Evolutionary conservation across 257 asterid species (phyloP).

Genomic region (Plantago ovata): DNA sequence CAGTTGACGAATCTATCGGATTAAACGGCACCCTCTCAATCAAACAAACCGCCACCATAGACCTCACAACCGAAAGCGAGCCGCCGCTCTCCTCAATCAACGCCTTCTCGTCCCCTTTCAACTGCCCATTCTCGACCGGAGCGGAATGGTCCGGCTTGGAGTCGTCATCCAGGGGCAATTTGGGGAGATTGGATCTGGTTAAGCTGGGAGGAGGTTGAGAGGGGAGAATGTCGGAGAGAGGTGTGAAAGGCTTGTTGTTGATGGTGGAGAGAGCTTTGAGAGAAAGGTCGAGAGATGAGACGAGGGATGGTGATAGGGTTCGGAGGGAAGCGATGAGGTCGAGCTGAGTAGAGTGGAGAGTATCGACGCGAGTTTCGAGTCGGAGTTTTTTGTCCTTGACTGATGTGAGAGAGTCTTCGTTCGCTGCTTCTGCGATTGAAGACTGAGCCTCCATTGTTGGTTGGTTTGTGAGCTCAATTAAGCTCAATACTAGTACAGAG

Average conservation of each 20-base stretch:
- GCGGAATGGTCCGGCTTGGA: constrained; percentile 27
- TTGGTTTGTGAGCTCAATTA: not conserved
- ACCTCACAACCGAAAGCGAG: constrained; percentile 64
- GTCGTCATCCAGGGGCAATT: constrained; percentile 28
- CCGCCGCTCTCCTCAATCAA: constrained; percentile 66
- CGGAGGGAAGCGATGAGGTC: constrained; percentile 85
- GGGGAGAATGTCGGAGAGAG: constrained; percentile 68
- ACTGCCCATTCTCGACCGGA: constrained; percentile 22
- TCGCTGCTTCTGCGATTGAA: constrained; percentile 28
- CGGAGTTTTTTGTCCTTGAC: constrained; percentile 58
- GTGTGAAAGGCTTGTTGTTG: constrained; percentile 55
- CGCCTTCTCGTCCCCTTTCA: constrained; percentile 25
- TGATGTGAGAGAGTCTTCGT: constrained; percentile 39
- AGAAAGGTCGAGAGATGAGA: constrained; percentile 83
- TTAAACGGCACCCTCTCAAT: constrained; percentile 74
- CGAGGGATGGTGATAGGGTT: constrained; percentile 74
- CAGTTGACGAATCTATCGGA: constrained; percentile 72
- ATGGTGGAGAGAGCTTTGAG: constrained; percentile 60
- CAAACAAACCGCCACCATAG: constrained; percentile 90
- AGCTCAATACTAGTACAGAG: too few species aligned
- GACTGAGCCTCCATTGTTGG: constrained; percentile 48
- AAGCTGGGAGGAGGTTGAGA: constrained; percentile 30
- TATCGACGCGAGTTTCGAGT: constrained; percentile 68
- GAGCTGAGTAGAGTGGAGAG: constrained; percentile 61
- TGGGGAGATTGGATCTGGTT: constrained; percentile 33